These are phyloP conservation scores for Eucalyptus victrix DNA, from an alignment of 345 rosid genomes.

Conservation along the genomic window DNA sequence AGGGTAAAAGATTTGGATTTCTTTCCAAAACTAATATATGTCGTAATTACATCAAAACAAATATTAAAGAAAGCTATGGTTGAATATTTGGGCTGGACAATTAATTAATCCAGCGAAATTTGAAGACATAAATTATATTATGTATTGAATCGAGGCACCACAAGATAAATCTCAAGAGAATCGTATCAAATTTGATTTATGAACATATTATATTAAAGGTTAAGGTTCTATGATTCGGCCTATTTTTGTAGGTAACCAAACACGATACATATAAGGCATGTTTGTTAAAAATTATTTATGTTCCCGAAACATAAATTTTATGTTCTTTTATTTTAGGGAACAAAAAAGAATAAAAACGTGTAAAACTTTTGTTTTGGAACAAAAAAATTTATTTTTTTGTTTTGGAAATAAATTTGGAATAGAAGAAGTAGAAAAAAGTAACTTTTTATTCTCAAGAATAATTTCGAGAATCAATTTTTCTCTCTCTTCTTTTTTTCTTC, in stretches of 20 bases:
- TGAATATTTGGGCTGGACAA: not conserved
- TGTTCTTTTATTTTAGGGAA: accelerated
- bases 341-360: accelerated
- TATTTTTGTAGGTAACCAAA: too few species aligned
- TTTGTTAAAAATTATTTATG: accelerated
- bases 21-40: not conserved
- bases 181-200: not conserved
- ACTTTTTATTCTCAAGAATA: accelerated
- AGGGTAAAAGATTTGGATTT: not conserved
- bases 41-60: not conserved
- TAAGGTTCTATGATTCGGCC: not conserved
- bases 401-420: accelerated
- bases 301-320: accelerated
- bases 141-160: not conserved
- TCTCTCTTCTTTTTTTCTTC: too few species aligned
- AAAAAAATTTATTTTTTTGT: too few species aligned
- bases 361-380: too few species aligned
- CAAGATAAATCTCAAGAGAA: not conserved
- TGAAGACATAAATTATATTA: not conserved
- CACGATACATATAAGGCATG: accelerated
- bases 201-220: not conserved
- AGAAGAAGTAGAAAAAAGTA: too few species aligned
- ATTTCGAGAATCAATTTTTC: too few species aligned
- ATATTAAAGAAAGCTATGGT: not conserved
- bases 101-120: not conserved